phyloP scores from a whole-genome alignment of 148 eudicot species.

The Selenicereus undatus region DNA sequence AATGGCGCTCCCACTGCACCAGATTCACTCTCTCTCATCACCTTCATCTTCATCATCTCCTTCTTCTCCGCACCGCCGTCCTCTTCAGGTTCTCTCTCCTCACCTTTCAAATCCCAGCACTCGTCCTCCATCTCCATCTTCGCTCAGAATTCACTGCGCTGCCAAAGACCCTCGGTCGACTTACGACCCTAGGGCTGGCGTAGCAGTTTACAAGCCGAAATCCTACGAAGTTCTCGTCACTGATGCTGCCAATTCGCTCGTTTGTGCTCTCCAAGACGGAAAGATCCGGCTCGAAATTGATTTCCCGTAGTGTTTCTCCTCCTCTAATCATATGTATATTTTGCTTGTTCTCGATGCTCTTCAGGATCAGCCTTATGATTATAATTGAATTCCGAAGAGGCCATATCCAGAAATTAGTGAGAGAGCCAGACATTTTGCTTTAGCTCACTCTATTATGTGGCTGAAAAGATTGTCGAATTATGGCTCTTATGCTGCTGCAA shows the following conservation, averaged over 20 bases:
- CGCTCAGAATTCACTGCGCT: conserved; percentile 33
- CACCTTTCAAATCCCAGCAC: conserved; percentile 1
- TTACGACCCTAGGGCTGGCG: conserved; percentile 53
- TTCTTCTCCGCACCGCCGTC: neutral
- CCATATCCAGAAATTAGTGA: no score
- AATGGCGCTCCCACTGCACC: conserved; percentile 27
- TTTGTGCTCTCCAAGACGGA: conserved; percentile 63
- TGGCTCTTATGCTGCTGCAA: no score
- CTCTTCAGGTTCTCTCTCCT: conserved; percentile 21
- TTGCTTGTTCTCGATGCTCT: neutral
- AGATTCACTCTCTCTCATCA: neutral
- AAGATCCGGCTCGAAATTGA: conserved; percentile 82
- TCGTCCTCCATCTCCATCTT: neutral
- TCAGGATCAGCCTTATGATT: no score
- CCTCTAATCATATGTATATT: neutral
- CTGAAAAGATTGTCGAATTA: no score
- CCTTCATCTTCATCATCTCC: neutral
- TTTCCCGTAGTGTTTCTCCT: conserved; percentile 58
- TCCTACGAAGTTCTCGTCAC: conserved; percentile 77
- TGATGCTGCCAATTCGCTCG: conserved; percentile 75
- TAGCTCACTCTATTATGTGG: no score
- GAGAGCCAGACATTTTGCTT: no score
- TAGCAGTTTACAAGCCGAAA: conserved; percentile 82
- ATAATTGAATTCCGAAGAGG: no score
- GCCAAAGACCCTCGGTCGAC: conserved; percentile 37